These are phyloP conservation scores for Schwanniomyces pseudopolymorphus DNA, from an alignment of 805 yeast species.

Conservation along the genomic window DNA sequence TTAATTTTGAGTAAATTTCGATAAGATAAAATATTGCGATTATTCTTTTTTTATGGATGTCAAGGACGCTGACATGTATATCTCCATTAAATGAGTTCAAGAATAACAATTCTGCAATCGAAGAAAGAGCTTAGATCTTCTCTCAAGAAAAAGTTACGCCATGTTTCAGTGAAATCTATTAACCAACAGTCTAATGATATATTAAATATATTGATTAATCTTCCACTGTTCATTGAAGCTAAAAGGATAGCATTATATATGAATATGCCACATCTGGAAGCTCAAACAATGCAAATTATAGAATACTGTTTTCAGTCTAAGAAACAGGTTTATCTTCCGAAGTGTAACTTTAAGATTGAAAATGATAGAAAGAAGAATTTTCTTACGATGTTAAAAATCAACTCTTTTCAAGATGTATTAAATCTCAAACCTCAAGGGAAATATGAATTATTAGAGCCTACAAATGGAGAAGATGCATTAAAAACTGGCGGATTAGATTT, in stretches of 20 bases:
- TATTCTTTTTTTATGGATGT: too few species aligned
- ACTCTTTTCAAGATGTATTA: constrained; percentile 39
- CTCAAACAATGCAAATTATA: constrained; percentile 59
- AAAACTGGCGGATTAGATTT: constrained; percentile 53
- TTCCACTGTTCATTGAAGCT: constrained; percentile 44
- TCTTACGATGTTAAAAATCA: constrained; percentile 57
- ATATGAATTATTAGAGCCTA: constrained; percentile 70
- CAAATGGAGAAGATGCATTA: constrained; percentile 26
- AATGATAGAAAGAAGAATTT: constrained; percentile 36
- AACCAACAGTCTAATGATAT: constrained; percentile 25
- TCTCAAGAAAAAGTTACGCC: constrained; percentile 19
- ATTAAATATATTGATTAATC: constrained; percentile 13
- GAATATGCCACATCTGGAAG: constrained; percentile 74
- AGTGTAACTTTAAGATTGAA: constrained; percentile 35
- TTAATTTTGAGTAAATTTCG: too few species aligned
- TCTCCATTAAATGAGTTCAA: constrained; percentile 2
- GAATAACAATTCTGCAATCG: constrained; percentile 12
- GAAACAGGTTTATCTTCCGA: constrained; percentile 60
- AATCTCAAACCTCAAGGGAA: constrained; percentile 64
- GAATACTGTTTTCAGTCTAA: constrained; percentile 46
- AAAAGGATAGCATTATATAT: constrained; percentile 62
- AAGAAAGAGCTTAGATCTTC: constrained; percentile 24
- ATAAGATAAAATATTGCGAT: background rate
- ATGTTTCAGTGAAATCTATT: constrained; percentile 15
- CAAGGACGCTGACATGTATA: too few species aligned